A percentile compares a stretch with the other conserved stretches of the same genome.
Conservation (phyloP, 805 yeast genomes). For the Yamadazyma nakazawae region DNA sequence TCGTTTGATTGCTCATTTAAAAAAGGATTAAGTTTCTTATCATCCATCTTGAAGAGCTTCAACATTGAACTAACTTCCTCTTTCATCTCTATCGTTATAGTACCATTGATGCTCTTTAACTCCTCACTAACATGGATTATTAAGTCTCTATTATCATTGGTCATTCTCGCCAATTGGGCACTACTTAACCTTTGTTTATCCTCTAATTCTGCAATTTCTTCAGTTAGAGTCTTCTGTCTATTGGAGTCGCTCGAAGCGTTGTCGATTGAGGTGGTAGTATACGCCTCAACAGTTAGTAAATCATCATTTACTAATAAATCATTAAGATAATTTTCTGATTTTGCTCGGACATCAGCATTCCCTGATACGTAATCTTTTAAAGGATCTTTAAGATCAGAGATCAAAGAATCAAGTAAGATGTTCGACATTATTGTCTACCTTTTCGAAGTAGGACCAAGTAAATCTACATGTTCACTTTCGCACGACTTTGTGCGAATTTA, state of each 20-base stretch:
- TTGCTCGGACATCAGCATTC: conserved; percentile 14
- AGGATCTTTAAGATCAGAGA: conserved; percentile 24
- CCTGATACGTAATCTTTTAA: conserved; percentile 17
- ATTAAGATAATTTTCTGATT: conserved; percentile 31
- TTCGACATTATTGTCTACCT: conserved; percentile 22
- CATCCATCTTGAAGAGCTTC: conserved; percentile 8
- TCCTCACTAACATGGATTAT: conserved; percentile 41
- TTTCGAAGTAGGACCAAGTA: background rate
- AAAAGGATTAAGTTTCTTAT: conserved; percentile 7
- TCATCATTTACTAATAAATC: conserved; percentile 48
- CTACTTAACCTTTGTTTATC: conserved; percentile 50
- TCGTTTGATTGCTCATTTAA: conserved; percentile 21
- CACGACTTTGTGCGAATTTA: conserved; percentile 4
- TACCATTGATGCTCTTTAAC: conserved; percentile 28
- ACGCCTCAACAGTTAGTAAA: conserved; percentile 41
- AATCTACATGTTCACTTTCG: background rate
- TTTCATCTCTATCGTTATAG: conserved; percentile 18
- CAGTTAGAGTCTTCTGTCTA: conserved; percentile 44
- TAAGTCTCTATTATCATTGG: conserved; percentile 42
- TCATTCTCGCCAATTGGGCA: conserved; percentile 39
- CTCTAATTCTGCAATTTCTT: conserved; percentile 74
- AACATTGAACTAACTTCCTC: conserved; percentile 14
- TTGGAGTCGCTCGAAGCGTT: background rate
- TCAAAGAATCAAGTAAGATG: conserved; percentile 32
- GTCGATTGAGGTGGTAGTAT: conserved; percentile 33